phyloP scores from a whole-genome alignment of 805 yeast genomes.

The Naumovozyma dairenensis region DNA sequence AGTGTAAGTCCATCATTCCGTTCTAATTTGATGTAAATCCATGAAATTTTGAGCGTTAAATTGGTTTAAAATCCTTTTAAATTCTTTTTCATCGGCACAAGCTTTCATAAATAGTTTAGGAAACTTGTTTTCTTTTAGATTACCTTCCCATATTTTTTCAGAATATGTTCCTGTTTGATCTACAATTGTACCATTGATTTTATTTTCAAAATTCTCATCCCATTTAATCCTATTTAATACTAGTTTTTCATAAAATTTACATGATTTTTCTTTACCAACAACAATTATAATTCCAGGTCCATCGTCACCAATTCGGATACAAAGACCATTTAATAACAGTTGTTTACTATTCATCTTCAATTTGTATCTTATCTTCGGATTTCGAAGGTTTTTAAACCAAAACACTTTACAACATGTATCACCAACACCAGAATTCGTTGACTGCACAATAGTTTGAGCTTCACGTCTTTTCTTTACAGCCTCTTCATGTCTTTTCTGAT shows the following conservation, averaged over 20 bases:
- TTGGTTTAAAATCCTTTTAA: conserved; percentile 38
- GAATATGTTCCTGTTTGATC: conserved; percentile 40
- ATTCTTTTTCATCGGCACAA: conserved; percentile 41
- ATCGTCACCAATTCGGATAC: conserved; percentile 34
- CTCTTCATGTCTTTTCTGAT: conserved; percentile 43
- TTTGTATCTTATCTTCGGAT: conserved; percentile 62
- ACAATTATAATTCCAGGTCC: conserved; percentile 53
- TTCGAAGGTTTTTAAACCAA: conserved; percentile 41
- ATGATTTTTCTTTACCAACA: conserved; percentile 61
- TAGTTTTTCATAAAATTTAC: conserved; percentile 54
- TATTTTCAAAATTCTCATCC: conserved; percentile 40
- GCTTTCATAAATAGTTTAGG: conserved; percentile 59
- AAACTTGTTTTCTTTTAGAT: conserved; percentile 42
- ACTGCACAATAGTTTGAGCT: neutral
- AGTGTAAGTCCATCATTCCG: no score
- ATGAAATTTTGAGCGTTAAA: conserved; percentile 41
- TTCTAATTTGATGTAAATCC: neutral
- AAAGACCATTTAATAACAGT: conserved; percentile 52
- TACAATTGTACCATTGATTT: conserved; percentile 13
- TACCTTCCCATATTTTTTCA: conserved; percentile 62
- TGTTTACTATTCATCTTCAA: conserved; percentile 77
- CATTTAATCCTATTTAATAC: conserved; percentile 57
- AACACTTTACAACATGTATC: conserved; percentile 39
- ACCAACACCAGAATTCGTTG: neutral
- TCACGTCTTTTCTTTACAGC: conserved; percentile 10